A percentile compares a stretch with the other conserved stretches of the same genome.
phyloP scores from a whole-genome alignment of 148 eudicot genomes.

The Cornus controversa region DNA sequence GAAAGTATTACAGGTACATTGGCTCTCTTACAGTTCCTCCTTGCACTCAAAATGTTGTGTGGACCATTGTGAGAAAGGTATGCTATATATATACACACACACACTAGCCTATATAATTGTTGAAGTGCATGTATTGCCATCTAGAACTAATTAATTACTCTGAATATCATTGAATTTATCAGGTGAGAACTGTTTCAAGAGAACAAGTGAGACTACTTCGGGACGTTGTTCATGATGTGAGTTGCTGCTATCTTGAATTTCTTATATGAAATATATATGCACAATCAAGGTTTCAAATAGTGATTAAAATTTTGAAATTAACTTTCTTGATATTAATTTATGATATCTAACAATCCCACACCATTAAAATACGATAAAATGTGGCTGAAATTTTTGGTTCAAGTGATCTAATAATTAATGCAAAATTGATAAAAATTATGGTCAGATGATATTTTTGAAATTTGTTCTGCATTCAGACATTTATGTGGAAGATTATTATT shows the following conservation, averaged over 20 bases:
- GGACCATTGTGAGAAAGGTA: conserved; percentile 43
- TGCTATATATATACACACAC: too few relatives aligned
- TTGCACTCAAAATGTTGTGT: conserved; percentile 35
- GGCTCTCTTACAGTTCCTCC: conserved; percentile 53
- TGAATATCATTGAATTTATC: not conserved
- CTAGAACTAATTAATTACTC: too few relatives aligned
- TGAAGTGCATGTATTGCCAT: not conserved
- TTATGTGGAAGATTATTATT: not conserved
- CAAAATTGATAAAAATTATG: too few relatives aligned
- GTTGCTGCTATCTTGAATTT: conserved; percentile 1
- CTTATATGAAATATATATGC: not conserved
- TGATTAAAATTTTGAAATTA: not conserved
- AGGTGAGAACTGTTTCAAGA: conserved; percentile 37
- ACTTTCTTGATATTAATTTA: not conserved
- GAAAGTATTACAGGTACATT: conserved; percentile 40
- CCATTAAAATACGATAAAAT: too few relatives aligned
- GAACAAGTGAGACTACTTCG: conserved; percentile 33
- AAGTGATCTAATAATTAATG: too few relatives aligned
- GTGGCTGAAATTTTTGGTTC: too few relatives aligned
- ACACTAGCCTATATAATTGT: too few relatives aligned
- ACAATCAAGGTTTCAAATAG: not conserved
- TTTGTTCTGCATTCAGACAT: not conserved
- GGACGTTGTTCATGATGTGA: conserved; percentile 43
- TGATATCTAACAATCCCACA: too few relatives aligned
- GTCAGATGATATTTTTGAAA: too few relatives aligned